Evolutionary conservation across 306 rosid species (phyloP).

Genomic region (Heteromeles arbutifolia): DNA sequence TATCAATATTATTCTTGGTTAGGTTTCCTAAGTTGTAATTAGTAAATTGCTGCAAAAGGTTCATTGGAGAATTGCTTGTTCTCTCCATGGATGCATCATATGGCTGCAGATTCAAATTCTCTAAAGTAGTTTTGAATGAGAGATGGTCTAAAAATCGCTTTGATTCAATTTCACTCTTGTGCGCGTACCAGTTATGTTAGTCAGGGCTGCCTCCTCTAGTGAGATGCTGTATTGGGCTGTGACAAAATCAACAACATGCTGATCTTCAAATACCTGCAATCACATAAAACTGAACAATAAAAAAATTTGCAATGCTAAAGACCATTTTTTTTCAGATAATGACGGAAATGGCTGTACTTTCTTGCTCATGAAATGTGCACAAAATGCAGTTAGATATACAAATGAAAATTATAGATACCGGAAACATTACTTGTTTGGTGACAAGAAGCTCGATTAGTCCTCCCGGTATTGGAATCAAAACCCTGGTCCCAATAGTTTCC

Average conservation of each 20-base stretch:
- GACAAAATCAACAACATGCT: conserved; percentile 51
- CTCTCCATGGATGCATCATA: conserved; percentile 34
- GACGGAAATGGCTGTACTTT: neutral
- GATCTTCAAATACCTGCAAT: conserved; percentile 62
- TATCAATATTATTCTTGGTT: conserved; percentile 21
- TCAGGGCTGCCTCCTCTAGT: conserved; percentile 34
- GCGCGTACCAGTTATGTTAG: neutral
- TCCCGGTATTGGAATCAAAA: conserved; percentile 63
- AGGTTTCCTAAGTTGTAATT: conserved; percentile 26
- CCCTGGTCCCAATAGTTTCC: conserved; percentile 68
- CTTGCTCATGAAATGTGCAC: neutral
- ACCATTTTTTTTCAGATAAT: neutral
- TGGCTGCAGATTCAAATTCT: conserved; percentile 22
- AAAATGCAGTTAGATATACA: neutral
- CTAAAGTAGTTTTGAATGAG: conserved; percentile 24
- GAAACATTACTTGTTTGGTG: conserved; percentile 43
- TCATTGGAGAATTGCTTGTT: conserved; percentile 38
- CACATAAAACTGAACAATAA: neutral
- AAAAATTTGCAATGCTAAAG: neutral
- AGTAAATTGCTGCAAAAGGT: conserved; percentile 53
- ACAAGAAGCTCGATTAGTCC: conserved; percentile 68
- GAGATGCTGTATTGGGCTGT: conserved; percentile 39
- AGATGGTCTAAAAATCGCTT: conserved; percentile 20
- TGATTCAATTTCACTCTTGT: conserved; percentile 35
- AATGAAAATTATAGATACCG: neutral